A percentile compares a stretch with the other conserved stretches of the same genome.
These are phyloP conservation scores for Botrytis galanthina DNA, from an alignment of 2,329 filamentous ascomycete genomes.

Conservation along the genomic window DNA sequence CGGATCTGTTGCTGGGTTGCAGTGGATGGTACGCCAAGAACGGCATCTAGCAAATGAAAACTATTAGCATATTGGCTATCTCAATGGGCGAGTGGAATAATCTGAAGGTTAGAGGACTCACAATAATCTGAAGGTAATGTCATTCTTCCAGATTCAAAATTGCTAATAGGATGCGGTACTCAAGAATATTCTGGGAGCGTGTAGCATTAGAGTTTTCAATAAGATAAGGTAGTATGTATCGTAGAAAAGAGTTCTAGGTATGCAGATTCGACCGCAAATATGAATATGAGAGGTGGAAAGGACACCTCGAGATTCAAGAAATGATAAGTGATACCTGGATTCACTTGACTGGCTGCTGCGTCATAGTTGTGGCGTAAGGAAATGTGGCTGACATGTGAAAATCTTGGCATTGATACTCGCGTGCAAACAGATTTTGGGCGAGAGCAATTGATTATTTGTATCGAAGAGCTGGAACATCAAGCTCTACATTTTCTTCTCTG, in stretches of 20 bases:
- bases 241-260: not conserved
- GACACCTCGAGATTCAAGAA: constrained; percentile 16
- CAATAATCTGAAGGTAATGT: constrained; percentile 41
- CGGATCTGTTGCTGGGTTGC: constrained; percentile 82
- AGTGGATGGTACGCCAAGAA: constrained; percentile 69
- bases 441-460: not conserved
- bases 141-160: not conserved
- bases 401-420: not conserved
- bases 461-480: not conserved
- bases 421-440: not conserved
- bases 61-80: constrained; percentile 16
- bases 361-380: not conserved
- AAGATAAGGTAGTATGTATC: not conserved
- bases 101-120: constrained; percentile 32
- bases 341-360: constrained; percentile 1
- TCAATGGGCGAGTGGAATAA: not conserved
- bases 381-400: constrained; percentile 2
- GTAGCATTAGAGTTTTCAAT: not conserved
- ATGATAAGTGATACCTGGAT: not conserved
- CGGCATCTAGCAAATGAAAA: constrained; percentile 54
- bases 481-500: not conserved
- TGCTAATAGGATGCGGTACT: not conserved
- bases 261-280: not conserved
- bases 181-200: not conserved
- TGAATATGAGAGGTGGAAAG: constrained; percentile 2